Base-by-base conservation (phyloP, 2,329 filamentous ascomycete species). In the Aureobasidium musti region DNA sequence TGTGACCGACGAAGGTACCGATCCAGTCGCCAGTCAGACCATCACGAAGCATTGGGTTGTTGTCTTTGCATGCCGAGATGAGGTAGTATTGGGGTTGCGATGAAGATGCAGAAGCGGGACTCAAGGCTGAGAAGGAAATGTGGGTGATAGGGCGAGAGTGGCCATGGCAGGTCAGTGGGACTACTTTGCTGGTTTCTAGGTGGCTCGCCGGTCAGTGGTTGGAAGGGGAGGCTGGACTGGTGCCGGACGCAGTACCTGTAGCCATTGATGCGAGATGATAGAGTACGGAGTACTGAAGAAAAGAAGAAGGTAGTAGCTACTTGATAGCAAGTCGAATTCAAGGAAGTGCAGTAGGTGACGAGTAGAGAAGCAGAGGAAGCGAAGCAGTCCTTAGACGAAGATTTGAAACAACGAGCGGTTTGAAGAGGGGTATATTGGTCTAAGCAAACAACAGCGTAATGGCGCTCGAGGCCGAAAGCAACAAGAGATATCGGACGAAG, bases 1-100 rank as follows among this genome's bases (percentile, higher is more conserved):
- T 98, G 82, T 99, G 95, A 47, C 95, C 95, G 73, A 99, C 89
- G 77, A 98, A 98, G 43, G 95, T 98, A 57, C 95, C 95, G 72
- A 98, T 98, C 91, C 93, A 97, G 78, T 97, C 93, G 67, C 95
- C 95, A 56, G 94, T 99, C 69, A 96, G 86, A 69, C 95, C 95
- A 80, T 98, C 92, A 71, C 95, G 91, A 72, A 99, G 89, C 93
- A 98, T 98, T 60, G 95, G 95, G 77, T 98, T 98, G 75, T 94
- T 94, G 82, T 99, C 95, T 93, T 77, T 65, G 67, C 68, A 73
- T 71, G 93, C 92, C 30, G 93, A 97, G 70, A 97, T 93, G 75
- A 97, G 84, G 77, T 95, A 97, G 79, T 95, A 97, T 70, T 89
- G 86, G 5, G 68, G 67, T 67, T 76, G 74, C 8, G 73, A 70